Evolutionary conservation across 208 protist genomes (phyloP).

Genomic region (Leptomonas seymouri): DNA sequence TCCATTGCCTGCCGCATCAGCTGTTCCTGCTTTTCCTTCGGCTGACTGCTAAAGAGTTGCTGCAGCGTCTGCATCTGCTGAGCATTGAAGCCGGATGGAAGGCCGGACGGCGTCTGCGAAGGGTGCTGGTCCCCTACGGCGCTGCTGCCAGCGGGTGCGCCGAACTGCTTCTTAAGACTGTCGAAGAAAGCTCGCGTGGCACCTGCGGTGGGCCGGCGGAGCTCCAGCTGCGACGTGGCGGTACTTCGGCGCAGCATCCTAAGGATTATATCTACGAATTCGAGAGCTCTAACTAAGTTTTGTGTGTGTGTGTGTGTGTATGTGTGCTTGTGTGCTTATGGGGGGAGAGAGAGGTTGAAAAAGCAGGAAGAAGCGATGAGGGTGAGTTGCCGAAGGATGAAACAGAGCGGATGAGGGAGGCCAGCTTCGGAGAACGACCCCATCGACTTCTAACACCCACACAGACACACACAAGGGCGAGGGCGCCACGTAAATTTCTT

Average conservation of each 20-base stretch:
- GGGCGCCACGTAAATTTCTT: no score
- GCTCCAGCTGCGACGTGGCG: conserved; percentile 19
- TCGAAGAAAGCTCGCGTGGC: conserved; percentile 23
- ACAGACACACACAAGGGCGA: no score
- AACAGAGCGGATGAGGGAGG: no score
- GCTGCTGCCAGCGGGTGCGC: neutral
- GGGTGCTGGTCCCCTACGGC: neutral
- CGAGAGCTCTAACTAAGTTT: no score
- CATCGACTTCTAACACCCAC: no score
- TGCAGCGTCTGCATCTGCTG: conserved; percentile 74
- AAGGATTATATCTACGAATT: no score
- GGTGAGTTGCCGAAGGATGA: no score
- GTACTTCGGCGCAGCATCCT: conserved; percentile 27
- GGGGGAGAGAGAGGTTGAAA: no score
- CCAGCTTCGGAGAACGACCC: no score
- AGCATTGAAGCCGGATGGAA: conserved; percentile 58
- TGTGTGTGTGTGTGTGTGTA: no score
- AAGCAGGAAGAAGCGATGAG: no score
- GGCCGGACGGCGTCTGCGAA: conserved; percentile 24
- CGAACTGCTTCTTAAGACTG: conserved; percentile 23
- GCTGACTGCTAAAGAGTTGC: conserved; percentile 73
- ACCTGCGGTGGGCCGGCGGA: conserved; percentile 11
- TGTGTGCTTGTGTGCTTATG: no score
- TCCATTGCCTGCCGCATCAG: conserved; percentile 85
- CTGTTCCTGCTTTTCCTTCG: conserved; percentile 81